Evolutionary conservation across 2,329 filamentous ascomycete species (phyloP), one percentile per base, ranked within the genome.

Genomic region (Boeremia exigua): DNA sequence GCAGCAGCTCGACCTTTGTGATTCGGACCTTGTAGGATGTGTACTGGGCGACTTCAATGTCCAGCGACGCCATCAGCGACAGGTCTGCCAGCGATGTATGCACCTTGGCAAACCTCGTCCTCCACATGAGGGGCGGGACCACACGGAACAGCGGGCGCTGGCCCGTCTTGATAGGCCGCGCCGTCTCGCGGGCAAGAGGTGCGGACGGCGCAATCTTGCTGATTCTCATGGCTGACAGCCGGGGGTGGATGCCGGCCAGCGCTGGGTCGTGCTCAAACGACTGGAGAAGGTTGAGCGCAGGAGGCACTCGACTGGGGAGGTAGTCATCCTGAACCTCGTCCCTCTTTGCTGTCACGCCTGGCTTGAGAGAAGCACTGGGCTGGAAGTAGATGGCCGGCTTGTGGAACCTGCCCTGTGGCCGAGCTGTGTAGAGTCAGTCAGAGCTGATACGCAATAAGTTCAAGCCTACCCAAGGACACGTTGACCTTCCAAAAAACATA

Each of bases 201-300:
- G 87, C 86, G 37, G 85, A 81, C 5, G 89, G 90, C 6, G 88
- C 86, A 4, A 93, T 88, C 59, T 88, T 85, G 37, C 88, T 91
- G 30, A 94, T 89, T 43, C 90, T 82, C 57, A 89, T 80, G 5
- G 90, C 89, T 9, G 90, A 92, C 2, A 95, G 80, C 28, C 85
- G 84, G 42, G 90, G 88, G 62, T 82, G 81, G 25, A 86, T 77
- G 32, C 87, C 85, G 14, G 78, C 79, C 15, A 92, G 78, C 25
- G 82, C 82, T 19, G 86, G 84, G 68, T 92, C 90, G 58, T 80
- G 80, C 48, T 83, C 81, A 58, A 94, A 90, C 3, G 90, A 84
- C 68, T 90, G 88, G 12, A 95, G 83, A n/a, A 94, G 79, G 71
- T 94, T 95, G 59, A 91, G 80, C 1, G 89, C 87, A 6, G 87